phyloP scores from a whole-genome alignment of 192 early-diverging fungal species.

The Funneliformis geosporum region DNA sequence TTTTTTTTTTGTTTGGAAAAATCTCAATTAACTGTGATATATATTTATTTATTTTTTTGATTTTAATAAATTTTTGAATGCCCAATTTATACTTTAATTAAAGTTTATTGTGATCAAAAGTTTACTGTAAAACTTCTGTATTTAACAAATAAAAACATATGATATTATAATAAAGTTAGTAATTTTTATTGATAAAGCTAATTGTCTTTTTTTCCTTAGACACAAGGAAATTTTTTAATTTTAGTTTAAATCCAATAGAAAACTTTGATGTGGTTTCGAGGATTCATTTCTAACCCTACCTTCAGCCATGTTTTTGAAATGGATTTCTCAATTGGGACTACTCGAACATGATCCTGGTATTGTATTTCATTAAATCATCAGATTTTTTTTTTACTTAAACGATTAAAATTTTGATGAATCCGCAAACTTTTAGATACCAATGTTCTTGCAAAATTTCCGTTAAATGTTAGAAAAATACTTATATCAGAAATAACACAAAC shows the following conservation, averaged over 20 bases:
- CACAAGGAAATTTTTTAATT: not conserved
- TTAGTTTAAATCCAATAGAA: not conserved
- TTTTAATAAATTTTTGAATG: no score
- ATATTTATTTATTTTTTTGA: no score
- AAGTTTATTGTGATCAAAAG: no score
- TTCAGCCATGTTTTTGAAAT: conserved; percentile 70
- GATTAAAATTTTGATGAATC: not conserved
- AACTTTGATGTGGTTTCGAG: not conserved
- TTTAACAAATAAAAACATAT: no score
- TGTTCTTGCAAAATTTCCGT: conserved; percentile 69
- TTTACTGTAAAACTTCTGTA: no score
- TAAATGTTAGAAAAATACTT: conserved; percentile 60
- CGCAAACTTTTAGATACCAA: conserved; percentile 59
- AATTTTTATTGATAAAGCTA: no score
- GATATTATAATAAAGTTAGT: no score
- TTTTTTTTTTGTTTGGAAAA: no score
- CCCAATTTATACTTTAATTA: no score
- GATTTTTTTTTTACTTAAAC: not conserved
- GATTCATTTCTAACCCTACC: not conserved
- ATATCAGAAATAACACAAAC: conserved; percentile 69
- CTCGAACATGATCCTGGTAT: conserved; percentile 73
- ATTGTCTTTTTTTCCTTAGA: no score
- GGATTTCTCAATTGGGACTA: conserved; percentile 68
- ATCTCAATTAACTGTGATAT: no score
- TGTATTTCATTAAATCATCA: not conserved